Percentiles rank a stretch among this genome's conserved stretches.
Evolutionary conservation across 352 stramenopile genomes (phyloP).

Genomic region (Pythium rhizo-oryzae): DNA sequence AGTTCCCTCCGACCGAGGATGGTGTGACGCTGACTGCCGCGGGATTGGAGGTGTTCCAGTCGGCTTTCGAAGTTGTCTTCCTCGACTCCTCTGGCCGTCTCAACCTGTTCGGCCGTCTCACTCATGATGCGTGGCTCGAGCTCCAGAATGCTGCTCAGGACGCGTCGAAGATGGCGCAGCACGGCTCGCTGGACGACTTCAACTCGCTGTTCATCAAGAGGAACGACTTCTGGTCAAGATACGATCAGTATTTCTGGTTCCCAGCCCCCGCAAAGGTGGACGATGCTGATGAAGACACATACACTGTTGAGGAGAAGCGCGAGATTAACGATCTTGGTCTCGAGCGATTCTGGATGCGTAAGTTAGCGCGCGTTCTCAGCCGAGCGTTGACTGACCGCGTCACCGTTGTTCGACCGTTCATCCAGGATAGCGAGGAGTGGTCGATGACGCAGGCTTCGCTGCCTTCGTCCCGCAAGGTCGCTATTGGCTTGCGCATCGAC

Average conservation of each 20-base stretch:
- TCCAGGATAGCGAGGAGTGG: conserved; percentile 57
- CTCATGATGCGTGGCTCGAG: conserved; percentile 66
- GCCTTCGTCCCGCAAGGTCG: conserved; percentile 58
- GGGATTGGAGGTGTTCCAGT: conserved; percentile 67
- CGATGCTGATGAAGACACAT: conserved; percentile 59
- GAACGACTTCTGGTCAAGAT: conserved; percentile 79
- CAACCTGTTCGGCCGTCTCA: conserved; percentile 78
- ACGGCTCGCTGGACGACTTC: conserved; percentile 75
- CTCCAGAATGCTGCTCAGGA: conserved; percentile 66
- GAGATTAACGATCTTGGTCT: conserved; percentile 75
- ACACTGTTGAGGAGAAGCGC: conserved; percentile 69
- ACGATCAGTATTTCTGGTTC: conserved; percentile 89
- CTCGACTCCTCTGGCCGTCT: conserved; percentile 73
- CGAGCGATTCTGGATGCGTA: conserved; percentile 69
- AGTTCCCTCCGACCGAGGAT: conserved; percentile 58
- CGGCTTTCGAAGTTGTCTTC: conserved; percentile 74
- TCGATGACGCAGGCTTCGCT: conserved; percentile 40
- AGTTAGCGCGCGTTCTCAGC: conserved; percentile 52
- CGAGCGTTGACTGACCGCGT: conserved; percentile 73
- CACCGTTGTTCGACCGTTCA: conserved; percentile 54
- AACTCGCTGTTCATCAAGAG: conserved; percentile 83
- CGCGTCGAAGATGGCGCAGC: conserved; percentile 60
- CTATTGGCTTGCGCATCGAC: conserved; percentile 82
- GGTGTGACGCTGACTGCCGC: conserved; percentile 68
- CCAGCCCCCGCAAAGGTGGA: conserved; percentile 52